Conservation (phyloP, 257 asterid genomes). For the Fraxinus quadrangulata region DNA sequence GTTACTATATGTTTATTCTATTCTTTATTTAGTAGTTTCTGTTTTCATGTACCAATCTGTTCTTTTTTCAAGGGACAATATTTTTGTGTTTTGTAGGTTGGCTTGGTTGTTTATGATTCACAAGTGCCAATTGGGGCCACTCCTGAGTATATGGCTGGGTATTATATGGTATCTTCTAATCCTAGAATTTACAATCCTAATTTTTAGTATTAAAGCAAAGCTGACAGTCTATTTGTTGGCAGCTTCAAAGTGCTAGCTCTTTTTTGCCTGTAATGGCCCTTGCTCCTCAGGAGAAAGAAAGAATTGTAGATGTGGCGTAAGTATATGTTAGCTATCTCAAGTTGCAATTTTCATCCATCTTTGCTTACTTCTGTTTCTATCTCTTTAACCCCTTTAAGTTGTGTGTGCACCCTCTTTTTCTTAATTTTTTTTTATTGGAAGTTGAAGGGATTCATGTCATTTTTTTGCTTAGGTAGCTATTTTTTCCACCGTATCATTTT, state of each 20-base stretch:
- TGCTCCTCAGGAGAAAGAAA: slow-evolving; percentile 95
- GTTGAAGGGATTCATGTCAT: neutral
- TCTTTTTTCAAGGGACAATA: slow-evolving; percentile 11
- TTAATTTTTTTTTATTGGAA: neutral
- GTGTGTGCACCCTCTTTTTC: neutral
- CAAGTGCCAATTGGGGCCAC: slow-evolving; percentile 98
- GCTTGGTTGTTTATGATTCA: slow-evolving; percentile 90
- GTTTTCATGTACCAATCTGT: neutral
- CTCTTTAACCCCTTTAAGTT: neutral
- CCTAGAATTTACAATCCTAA: neutral
- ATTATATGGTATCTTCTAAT: slow-evolving; percentile 73
- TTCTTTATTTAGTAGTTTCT: slow-evolving; percentile 4
- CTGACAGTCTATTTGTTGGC: slow-evolving; percentile 39
- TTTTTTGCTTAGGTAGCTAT: neutral
- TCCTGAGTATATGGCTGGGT: slow-evolving; percentile 98
- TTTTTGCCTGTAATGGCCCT: slow-evolving; percentile 96
- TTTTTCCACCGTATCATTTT: neutral
- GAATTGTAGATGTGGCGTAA: slow-evolving; percentile 91
- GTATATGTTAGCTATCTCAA: slow-evolving; percentile 32
- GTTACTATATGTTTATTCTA: slow-evolving; percentile 4
- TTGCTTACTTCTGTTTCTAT: neutral
- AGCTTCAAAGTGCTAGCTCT: slow-evolving; percentile 95
- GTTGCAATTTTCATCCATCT: neutral
- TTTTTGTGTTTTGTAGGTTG: slow-evolving; percentile 57
- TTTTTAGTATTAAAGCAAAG: neutral